Base-by-base conservation (phyloP, 352 stramenopile species). In the Globisporangium splendens region DNA sequence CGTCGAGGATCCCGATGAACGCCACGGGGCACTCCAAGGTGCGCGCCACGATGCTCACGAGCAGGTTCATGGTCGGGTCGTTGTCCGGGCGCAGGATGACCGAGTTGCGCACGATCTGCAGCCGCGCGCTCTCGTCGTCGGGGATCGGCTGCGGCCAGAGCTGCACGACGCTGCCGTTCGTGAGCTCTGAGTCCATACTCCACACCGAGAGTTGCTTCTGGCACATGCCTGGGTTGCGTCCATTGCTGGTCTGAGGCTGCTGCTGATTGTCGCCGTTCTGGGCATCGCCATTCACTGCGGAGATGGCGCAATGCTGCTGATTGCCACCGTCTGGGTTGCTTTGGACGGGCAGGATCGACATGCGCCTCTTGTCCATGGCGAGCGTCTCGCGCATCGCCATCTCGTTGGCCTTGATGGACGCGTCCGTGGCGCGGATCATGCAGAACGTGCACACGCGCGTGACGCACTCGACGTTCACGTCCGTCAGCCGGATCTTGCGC, bases 361-460 rank as follows among this genome's bases (percentile, higher is more conserved):
- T 58, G 46, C 59, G 59, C 33, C 59, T 50, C 46, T 48, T 58
- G 43, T 54, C 56, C 38, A 73, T 67, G 12, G 63, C 60, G 24
- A 78, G 39, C 1, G 72, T 77, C 43, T 79, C 77, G 38, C 69
- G 70, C 28, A 76, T 50, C 1, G 69, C 66, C 15, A 65, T 64
- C 39, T 86, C 77, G 44, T 84, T 79, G 14, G 66, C 68, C 46
- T 78, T 77, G 63, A 91, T 83, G 21, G 80, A 86, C 15, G 81
- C 78, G 57, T 88, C 74, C 8, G 79, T 88, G 33, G 83, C 83
- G 22, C 77, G 80, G 59, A 91, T 89, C 57, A 91, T 75, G 65
- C 83, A 93, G 66, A 90, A 89, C 35, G 83, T 87, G 59, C 83
- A 91, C 28, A 93, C 71, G 56, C 83, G 79, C 44, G 79, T 91